Conservation (phyloP, 1,139 yeast species). For the Saccharomycopsis hybrid region DNA sequence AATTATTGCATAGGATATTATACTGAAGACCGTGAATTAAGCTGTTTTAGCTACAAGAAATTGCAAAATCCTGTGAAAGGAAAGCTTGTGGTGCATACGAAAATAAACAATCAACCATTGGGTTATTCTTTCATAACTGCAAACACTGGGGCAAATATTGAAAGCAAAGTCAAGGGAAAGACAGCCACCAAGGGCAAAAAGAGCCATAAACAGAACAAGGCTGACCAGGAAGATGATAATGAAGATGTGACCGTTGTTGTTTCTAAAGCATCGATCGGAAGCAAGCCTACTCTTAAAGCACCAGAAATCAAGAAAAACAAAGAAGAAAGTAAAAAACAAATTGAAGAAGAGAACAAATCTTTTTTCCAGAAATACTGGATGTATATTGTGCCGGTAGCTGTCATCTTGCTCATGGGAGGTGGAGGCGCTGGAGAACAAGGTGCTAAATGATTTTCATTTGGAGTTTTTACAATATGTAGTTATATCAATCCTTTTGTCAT, state of each 20-base stretch:
- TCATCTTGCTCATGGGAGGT: conserved; percentile 17
- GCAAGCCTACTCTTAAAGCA: conserved; percentile 9
- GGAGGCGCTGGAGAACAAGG: conserved; percentile 8
- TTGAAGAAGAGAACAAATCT: conserved; percentile 21
- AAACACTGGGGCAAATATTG: background rate
- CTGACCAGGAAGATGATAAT: background rate
- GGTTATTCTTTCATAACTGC: conserved; percentile 3
- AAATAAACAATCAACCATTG: background rate
- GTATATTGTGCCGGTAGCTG: conserved; percentile 26
- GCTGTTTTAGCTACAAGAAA: conserved; percentile 13
- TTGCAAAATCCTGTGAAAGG: conserved; percentile 3
- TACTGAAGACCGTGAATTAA: background rate
- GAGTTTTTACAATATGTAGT: no score
- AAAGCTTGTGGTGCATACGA: conserved; percentile 4
- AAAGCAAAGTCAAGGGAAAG: background rate
- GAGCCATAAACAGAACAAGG: background rate
- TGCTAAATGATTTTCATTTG: background rate
- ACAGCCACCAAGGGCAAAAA: background rate
- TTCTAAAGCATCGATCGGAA: conserved; percentile 3
- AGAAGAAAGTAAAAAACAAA: conserved; percentile 3
- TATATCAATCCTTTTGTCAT: no score
- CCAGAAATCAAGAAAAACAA: conserved; percentile 2
- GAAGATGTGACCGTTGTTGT: conserved; percentile 1
- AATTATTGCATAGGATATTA: background rate
- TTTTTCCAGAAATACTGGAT: conserved; percentile 31